These are phyloP conservation scores for Xerocomus brunneocitrinus DNA, from an alignment of 768 basidiomycete species.

Conservation along the genomic window DNA sequence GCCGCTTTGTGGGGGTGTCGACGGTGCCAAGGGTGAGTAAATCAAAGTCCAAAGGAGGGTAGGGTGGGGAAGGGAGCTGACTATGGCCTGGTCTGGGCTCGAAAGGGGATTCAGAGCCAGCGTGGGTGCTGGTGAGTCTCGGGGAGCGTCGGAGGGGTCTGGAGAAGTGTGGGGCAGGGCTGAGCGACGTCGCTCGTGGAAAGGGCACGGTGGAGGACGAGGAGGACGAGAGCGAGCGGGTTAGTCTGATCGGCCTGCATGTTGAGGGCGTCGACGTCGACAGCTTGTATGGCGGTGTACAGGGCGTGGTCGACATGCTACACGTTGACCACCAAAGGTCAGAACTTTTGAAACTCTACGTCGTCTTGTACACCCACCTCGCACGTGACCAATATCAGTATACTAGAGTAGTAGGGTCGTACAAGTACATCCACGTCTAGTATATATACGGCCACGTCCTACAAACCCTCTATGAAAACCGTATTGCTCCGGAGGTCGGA, in stretches of 20 bases:
- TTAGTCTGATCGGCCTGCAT: slow-evolving; percentile 1
- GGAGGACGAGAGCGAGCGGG: slow-evolving; percentile 5
- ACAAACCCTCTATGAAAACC: slow-evolving; percentile 27
- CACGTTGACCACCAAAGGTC: slow-evolving; percentile 11
- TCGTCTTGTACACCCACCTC: slow-evolving; percentile 9
- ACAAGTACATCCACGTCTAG: neutral
- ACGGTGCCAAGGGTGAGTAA: slow-evolving; percentile 5
- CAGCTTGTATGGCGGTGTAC: slow-evolving; percentile 18
- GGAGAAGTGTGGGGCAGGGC: neutral
- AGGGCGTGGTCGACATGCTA: slow-evolving; percentile 31
- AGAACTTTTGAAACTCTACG: neutral
- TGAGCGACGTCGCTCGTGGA: slow-evolving; percentile 6
- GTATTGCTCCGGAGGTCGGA: slow-evolving; percentile 28
- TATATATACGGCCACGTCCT: slow-evolving; percentile 15
- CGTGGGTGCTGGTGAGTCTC: slow-evolving; percentile 8
- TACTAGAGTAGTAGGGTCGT: neutral
- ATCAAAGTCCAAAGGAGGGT: slow-evolving; percentile 12
- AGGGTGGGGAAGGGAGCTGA: neutral
- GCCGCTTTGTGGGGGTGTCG: slow-evolving; percentile 6
- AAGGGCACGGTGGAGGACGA: slow-evolving; percentile 19
- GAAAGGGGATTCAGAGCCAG: slow-evolving; percentile 15
- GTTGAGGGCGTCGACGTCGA: neutral
- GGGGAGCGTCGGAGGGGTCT: slow-evolving; percentile 1
- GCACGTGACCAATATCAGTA: slow-evolving; percentile 27
- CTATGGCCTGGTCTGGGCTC: slow-evolving; percentile 15